These are phyloP conservation scores for Macadamia tetraphylla DNA, from an alignment of 164 flowering plant genomes.

Conservation along the genomic window DNA sequence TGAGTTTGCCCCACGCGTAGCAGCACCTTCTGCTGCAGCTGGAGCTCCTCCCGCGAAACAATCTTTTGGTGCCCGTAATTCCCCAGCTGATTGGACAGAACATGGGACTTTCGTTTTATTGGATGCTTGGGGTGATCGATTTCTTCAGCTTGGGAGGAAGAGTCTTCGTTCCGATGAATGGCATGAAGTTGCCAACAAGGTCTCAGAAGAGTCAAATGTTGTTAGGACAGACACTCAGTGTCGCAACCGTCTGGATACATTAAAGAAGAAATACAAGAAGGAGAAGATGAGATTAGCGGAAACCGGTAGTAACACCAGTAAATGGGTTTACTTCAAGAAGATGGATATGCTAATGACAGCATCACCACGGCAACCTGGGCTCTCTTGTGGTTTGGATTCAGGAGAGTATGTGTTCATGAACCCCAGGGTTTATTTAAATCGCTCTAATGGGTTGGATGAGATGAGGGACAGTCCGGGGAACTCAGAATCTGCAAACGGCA, in stretches of 20 bases:
- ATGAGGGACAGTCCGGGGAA: conserved; percentile 85
- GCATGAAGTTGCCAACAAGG: conserved; percentile 77
- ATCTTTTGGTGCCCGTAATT: conserved; percentile 16
- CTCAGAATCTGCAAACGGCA: conserved; percentile 45
- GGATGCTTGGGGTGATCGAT: conserved; percentile 86
- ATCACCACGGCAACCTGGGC: conserved; percentile 36
- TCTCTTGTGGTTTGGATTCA: conserved; percentile 88
- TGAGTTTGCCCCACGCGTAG: conserved; percentile 40
- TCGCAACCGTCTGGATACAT: conserved; percentile 53
- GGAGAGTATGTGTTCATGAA: conserved; percentile 89
- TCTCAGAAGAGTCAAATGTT: conserved; percentile 37
- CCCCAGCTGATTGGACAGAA: conserved; percentile 59
- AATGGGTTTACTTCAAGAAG: conserved; percentile 77
- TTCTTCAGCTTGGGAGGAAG: conserved; percentile 71
- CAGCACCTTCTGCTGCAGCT: conserved; percentile 8
- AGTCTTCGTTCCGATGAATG: conserved; percentile 85
- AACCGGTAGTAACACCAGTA: conserved; percentile 29
- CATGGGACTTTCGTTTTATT: conserved; percentile 49
- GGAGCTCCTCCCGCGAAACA: conserved; percentile 8
- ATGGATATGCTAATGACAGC: conserved; percentile 56
- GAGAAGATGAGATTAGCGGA: conserved; percentile 52
- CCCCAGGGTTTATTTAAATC: conserved; percentile 61
- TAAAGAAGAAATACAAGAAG: conserved; percentile 85
- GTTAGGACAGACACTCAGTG: conserved; percentile 59
- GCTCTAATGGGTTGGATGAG: conserved; percentile 76